Evolutionary conservation across 805 yeast species (phyloP).

Genomic region (Ogataea methanolica): DNA sequence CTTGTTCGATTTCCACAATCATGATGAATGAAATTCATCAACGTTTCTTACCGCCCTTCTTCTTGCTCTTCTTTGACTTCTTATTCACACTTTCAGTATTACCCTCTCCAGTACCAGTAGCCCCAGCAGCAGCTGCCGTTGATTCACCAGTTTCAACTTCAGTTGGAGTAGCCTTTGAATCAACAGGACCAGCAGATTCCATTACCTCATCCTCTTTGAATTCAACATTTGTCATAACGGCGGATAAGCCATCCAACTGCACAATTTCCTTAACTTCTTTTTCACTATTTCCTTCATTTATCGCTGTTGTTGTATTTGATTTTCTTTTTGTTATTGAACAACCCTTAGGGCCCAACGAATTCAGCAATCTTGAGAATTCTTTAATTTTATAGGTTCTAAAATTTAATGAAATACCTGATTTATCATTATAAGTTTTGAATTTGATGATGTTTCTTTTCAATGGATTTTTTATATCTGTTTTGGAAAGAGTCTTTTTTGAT

Average conservation of each 20-base stretch:
- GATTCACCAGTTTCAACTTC: slow-evolving; percentile 1
- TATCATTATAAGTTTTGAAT: slow-evolving; percentile 65
- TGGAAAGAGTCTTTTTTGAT: slow-evolving; percentile 8
- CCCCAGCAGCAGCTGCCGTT: background rate
- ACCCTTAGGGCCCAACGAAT: slow-evolving; percentile 67
- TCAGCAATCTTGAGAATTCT: slow-evolving; percentile 68
- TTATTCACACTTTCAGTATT: background rate
- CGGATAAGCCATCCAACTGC: slow-evolving; percentile 25
- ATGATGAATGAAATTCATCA: background rate
- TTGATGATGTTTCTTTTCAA: slow-evolving; percentile 29
- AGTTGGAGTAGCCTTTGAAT: background rate
- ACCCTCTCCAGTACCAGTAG: background rate
- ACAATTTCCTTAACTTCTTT: slow-evolving; percentile 7
- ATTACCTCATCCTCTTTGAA: slow-evolving; percentile 11
- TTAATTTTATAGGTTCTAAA: slow-evolving; percentile 58
- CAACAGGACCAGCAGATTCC: background rate
- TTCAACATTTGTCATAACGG: slow-evolving; percentile 21
- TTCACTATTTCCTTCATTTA: background rate
- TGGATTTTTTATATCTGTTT: slow-evolving; percentile 14
- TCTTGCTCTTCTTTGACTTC: slow-evolving; percentile 16
- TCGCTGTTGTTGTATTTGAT: background rate
- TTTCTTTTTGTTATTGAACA: slow-evolving; percentile 31
- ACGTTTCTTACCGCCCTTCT: slow-evolving; percentile 20
- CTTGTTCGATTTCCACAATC: too few species aligned
- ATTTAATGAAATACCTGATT: slow-evolving; percentile 55